A percentile compares a stretch with the other conserved stretches of the same genome.
phyloP scores from a whole-genome alignment of 106 monocot species.

The Dioscorea alata region DNA sequence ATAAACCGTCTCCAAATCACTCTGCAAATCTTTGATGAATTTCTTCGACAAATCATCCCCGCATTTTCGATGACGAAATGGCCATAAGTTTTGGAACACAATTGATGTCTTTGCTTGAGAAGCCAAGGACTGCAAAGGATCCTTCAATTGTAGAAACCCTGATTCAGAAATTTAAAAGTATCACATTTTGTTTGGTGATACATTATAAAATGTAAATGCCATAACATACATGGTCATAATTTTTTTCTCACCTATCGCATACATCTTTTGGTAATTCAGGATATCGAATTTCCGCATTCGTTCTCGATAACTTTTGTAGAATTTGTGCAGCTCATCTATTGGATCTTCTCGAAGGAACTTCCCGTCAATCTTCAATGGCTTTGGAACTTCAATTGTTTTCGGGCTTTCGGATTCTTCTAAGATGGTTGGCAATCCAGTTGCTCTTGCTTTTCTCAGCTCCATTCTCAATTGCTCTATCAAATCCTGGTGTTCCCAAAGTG shows the following conservation, averaged over 20 bases:
- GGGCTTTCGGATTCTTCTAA: slow-evolving; percentile 67
- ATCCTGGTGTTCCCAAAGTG: slow-evolving; percentile 80
- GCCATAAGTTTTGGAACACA: slow-evolving; percentile 47
- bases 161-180: neutral
- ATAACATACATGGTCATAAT: neutral
- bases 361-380: slow-evolving; percentile 45
- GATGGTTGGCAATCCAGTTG: slow-evolving; percentile 68
- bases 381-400: slow-evolving; percentile 29
- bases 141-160: slow-evolving; percentile 76
- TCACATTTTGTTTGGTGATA: no score
- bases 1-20: slow-evolving; percentile 73
- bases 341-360: slow-evolving; percentile 56
- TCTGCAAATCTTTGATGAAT: slow-evolving; percentile 67
- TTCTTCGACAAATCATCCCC: slow-evolving; percentile 32
- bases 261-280: slow-evolving; percentile 87
- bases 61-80: slow-evolving; percentile 29
- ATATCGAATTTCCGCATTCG: slow-evolving; percentile 89
- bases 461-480: slow-evolving; percentile 70
- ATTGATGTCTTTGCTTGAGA: slow-evolving; percentile 31
- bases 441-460: slow-evolving; percentile 64
- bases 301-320: slow-evolving; percentile 78
- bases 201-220: no score
- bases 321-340: slow-evolving; percentile 62
- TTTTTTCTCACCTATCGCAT: slow-evolving; percentile 71
- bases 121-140: slow-evolving; percentile 37